Conservation (phyloP, 1,284 basidiomycete species). For the Puccinia triticina region DNA sequence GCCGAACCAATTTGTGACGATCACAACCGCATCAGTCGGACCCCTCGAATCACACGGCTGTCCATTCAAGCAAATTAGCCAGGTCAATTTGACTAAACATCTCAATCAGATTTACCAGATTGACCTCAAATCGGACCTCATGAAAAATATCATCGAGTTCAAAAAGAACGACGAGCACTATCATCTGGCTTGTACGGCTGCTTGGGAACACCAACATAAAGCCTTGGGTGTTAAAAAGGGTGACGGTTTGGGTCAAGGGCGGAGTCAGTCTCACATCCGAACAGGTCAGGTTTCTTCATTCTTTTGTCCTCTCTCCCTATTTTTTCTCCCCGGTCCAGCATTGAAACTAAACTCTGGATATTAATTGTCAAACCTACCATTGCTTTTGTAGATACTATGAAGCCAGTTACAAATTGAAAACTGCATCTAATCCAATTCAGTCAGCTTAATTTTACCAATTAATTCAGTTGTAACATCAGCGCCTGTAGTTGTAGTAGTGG, state of each 20-base stretch:
- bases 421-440: neutral
- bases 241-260: slow-evolving; percentile 82
- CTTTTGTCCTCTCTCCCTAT: too few relatives aligned
- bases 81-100: slow-evolving; percentile 79
- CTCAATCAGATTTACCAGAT: slow-evolving; percentile 75
- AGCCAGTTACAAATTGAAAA: slow-evolving; percentile 20
- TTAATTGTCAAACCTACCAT: neutral
- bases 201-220: slow-evolving; percentile 91
- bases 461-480: neutral
- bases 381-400: neutral
- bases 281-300: slow-evolving; percentile 65
- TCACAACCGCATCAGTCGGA: slow-evolving; percentile 75
- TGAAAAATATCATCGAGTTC: slow-evolving; percentile 81
- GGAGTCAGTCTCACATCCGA: slow-evolving; percentile 92
- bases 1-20: slow-evolving; percentile 83
- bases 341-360: too few relatives aligned
- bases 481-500: neutral
- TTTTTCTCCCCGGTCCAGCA: too few relatives aligned
- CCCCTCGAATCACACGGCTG: slow-evolving; percentile 83
- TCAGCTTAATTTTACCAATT: neutral
- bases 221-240: slow-evolving; percentile 77
- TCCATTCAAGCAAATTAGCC: slow-evolving; percentile 87
- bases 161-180: slow-evolving; percentile 79
- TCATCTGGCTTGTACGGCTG: slow-evolving; percentile 94
- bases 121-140: slow-evolving; percentile 69